phyloP scores from a whole-genome alignment of 164 flowering plant genomes.

The Santalum album region DNA sequence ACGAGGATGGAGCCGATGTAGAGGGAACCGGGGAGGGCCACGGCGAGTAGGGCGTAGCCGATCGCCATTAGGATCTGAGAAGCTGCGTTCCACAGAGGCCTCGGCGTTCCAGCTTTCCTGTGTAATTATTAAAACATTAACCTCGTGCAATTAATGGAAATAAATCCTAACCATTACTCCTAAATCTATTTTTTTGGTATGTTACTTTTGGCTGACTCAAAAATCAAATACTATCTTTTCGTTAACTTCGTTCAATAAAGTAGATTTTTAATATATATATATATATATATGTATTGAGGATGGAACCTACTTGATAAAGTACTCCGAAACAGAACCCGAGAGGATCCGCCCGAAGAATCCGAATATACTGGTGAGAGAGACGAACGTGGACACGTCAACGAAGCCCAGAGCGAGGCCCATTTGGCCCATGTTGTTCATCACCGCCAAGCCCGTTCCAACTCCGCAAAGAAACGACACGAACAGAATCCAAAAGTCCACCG shows the following conservation, averaged over 20 bases:
- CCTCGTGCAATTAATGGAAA: neutral
- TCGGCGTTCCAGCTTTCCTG: constrained; percentile 78
- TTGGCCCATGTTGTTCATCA: constrained; percentile 89
- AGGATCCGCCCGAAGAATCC: constrained; percentile 83
- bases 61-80: constrained; percentile 79
- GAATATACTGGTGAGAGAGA: constrained; percentile 72
- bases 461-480: constrained; percentile 80
- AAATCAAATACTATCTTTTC: too few species aligned
- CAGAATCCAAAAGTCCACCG: constrained; percentile 73
- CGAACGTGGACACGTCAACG: constrained; percentile 71
- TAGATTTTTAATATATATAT: neutral
- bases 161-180: too few species aligned
- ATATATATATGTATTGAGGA: too few species aligned
- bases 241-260: neutral
- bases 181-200: too few species aligned
- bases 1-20: constrained; percentile 72
- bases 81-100: constrained; percentile 88
- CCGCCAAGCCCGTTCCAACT: constrained; percentile 87
- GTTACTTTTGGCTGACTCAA: too few species aligned
- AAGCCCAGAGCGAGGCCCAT: constrained; percentile 83
- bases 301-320: constrained; percentile 57
- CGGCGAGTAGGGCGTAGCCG: constrained; percentile 66
- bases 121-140: neutral
- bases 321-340: constrained; percentile 69
- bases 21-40: constrained; percentile 75